Base-by-base conservation (phyloP, 306 rosid genomes). In the Malus orientalis region DNA sequence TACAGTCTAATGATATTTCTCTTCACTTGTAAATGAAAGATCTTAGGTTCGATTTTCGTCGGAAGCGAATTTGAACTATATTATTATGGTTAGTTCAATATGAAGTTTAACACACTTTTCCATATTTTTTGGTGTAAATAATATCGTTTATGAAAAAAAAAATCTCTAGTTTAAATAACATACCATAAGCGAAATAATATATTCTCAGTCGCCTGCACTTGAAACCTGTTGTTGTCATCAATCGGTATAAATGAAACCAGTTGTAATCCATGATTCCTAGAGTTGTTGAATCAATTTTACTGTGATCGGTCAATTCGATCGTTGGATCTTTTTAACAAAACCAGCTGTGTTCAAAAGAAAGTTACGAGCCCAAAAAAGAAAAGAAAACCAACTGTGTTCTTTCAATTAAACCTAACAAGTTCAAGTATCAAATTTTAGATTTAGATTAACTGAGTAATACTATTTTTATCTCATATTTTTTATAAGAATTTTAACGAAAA, bases 51-150 rank as follows among this genome's bases (percentile, higher is more conserved):
- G 8, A 36, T 36, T 36, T 0, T 36, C 8, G 0, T 1, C 2
- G 1, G 0, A 36, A 0, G 6, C 0, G 0, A 36, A 36, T 36
- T 36, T 6, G 2, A 1, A 36, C 2, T 0, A 36, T 1, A 36
- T 6, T 36, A 36, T 36, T 36, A 6, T 36, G 0, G 0, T 0
- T 36, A 36, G 8, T 36, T 1, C 8, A 0, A 8, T 36, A 0
- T 36, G 0, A 36, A 6, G 2, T 36, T 36, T 36, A 36, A 0
- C 8, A 0, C 8, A 36, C 0, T 36, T 1, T 36, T 36, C 1
- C 40, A 1, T 2, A 1, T 2, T 36, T 6, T 1, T 6, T 36
- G 0, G 8, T 36, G 2, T 36, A 38, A 7, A 36, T 36, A 1
- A 1, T 38, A 6, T 38, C 0, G 0, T 33, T 33, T 33, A 0